Base-by-base conservation (phyloP, 345 rosid species). In the Eutrema yunnanense region DNA sequence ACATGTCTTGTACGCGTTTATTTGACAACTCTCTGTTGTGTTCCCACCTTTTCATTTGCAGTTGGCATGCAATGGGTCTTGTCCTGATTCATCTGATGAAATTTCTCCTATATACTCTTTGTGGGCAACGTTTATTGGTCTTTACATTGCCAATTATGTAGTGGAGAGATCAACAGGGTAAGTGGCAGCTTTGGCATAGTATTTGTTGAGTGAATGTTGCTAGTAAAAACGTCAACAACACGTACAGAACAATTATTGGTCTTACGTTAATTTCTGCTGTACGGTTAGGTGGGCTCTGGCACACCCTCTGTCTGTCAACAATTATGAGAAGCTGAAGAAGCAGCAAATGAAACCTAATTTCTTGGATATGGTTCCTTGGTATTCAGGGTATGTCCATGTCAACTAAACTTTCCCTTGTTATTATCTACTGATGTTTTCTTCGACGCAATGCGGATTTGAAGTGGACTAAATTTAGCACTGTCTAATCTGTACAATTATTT, bases 291-390 rank as follows among this genome's bases (percentile, higher is more conserved):
- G 98, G 98, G 96, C 98, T 74, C 92, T 90, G 75, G 81, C 90
- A 70, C 95, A 92, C 59, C 96, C 98, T 32, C 71, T 82, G 67
- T 82, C 88, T 7, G 90, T 88, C 19, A 83, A 88, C 73, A 96
- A 90, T 65, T 73, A 79, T 65, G 88, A 90, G 73, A 87, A 90
- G 67, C 32, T 73, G 82, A 90, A 88, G 88, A 84, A 82, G 76
- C 81, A 84, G 79, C 96, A 90, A 67, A 74, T 88, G 90, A 92
- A 84, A 82, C 98, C 98, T 32, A 87, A 88, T 74, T 90, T 92
- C 80, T 71, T 92, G 79, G 98, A 90, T 61, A 92, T 92, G 98
- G 98, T 92, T 76, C 98, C 98, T 62, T 92, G 96, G 98, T 90
- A 92, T 80, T 90, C 96, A 55, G 98, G 98, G 98, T 90, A 89